A percentile compares a stretch with the other conserved stretches of the same genome.
These are phyloP conservation scores for Ceratocystis destructans DNA, from an alignment of 2,329 filamentous ascomycete species.

Conservation along the genomic window DNA sequence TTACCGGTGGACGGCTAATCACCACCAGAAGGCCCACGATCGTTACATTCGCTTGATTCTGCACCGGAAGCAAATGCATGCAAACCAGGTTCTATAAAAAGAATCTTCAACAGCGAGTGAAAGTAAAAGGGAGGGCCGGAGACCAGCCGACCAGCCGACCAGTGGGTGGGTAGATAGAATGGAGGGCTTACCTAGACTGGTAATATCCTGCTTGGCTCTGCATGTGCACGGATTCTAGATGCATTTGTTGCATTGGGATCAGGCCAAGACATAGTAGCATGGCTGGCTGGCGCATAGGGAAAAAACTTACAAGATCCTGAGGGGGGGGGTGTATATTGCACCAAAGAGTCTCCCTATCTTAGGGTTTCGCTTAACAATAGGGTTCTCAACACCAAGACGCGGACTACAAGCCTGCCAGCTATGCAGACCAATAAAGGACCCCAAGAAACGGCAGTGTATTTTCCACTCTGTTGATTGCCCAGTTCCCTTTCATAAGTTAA, in stretches of 20 bases:
- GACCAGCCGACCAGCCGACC: neutral
- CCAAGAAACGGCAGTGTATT: too few species aligned
- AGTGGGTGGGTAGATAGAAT: neutral
- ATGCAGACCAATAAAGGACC: too few species aligned
- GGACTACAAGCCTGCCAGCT: too few species aligned
- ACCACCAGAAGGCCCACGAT: too few species aligned
- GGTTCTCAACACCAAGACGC: too few species aligned
- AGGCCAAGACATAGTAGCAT: neutral
- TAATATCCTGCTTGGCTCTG: neutral
- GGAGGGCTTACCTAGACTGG: neutral
- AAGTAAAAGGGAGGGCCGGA: neutral
- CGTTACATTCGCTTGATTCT: neutral
- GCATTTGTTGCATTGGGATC: neutral
- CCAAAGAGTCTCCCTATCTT: too few species aligned
- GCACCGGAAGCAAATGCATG: neutral
- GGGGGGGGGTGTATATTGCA: neutral
- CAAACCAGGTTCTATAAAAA: neutral
- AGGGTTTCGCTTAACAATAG: too few species aligned
- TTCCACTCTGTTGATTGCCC: too few species aligned
- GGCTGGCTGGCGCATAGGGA: neutral
- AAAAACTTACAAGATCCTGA: neutral
- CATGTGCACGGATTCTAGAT: neutral
- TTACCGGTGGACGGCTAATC: too few species aligned
- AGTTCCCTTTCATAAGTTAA: too few species aligned
- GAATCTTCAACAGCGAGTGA: neutral